phyloP scores from a whole-genome alignment of 805 yeast genomes.

The Tetrapisispora phaffii region DNA sequence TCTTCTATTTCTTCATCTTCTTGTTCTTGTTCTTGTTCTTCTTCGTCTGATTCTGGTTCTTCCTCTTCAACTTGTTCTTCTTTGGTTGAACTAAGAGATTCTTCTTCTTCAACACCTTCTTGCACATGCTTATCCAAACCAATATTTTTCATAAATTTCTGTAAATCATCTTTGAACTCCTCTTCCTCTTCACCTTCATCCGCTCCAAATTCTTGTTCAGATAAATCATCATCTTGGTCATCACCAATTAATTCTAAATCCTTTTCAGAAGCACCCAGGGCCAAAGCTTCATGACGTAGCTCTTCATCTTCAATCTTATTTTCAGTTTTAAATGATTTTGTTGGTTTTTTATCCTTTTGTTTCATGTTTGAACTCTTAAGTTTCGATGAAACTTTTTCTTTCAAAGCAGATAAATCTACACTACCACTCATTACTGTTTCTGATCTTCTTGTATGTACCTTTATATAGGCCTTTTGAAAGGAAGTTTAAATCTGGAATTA shows the following conservation, averaged over 20 bases:
- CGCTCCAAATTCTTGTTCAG: conserved; percentile 32
- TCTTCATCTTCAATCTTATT: conserved; percentile 9
- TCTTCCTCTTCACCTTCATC: conserved; percentile 31
- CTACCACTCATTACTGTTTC: conserved; percentile 4
- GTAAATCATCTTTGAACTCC: conserved; percentile 43
- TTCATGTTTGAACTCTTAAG: conserved; percentile 26
- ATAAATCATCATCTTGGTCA: conserved; percentile 39
- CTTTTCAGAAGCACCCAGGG: conserved; percentile 78
- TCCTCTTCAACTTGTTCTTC: conserved; percentile 19
- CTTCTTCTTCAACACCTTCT: conserved; percentile 28
- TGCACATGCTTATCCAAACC: conserved; percentile 41
- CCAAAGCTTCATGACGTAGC: conserved; percentile 63
- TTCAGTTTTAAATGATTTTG: conserved; percentile 10
- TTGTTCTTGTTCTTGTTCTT: conserved; percentile 15
- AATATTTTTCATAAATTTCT: conserved; percentile 53
- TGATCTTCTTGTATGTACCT: not conserved
- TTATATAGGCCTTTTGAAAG: too few species aligned
- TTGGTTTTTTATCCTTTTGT: conserved; percentile 14
- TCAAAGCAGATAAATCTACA: conserved; percentile 41
- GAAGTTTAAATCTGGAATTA: too few species aligned
- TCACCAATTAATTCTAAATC: conserved; percentile 59
- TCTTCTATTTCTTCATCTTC: conserved; percentile 9
- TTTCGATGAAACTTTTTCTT: conserved; percentile 53
- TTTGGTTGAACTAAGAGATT: conserved; percentile 8
- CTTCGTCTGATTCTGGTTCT: conserved; percentile 16